Conservation (phyloP, 1,284 basidiomycete species). For the Marasmius sp. region DNA sequence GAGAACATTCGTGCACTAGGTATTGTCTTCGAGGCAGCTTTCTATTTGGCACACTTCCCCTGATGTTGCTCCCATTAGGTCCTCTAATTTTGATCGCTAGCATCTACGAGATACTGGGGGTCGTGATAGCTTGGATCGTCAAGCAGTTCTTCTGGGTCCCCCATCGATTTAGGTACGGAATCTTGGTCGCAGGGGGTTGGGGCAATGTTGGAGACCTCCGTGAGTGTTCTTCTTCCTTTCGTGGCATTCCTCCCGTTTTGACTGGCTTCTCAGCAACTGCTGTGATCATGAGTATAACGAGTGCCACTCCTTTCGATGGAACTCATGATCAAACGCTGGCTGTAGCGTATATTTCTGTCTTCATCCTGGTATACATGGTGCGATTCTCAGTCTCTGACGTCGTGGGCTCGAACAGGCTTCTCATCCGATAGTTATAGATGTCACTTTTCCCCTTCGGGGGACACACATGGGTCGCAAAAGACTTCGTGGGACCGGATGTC, state of each 20-base stretch:
- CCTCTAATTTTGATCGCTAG: constrained; percentile 55
- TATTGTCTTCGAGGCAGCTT: constrained; percentile 18
- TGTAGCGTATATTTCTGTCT: constrained; percentile 59
- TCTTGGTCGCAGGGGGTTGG: constrained; percentile 66
- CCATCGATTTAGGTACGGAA: constrained; percentile 68
- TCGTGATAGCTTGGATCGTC: constrained; percentile 54
- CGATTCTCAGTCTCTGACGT: constrained; percentile 14
- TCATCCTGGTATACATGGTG: constrained; percentile 45
- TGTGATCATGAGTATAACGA: constrained; percentile 55
- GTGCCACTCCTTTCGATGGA: constrained; percentile 51
- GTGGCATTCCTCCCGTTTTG: background rate
- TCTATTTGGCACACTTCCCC: constrained; percentile 7
- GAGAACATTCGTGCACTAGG: constrained; percentile 68
- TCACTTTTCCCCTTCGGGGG: constrained; percentile 65
- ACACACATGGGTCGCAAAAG: constrained; percentile 50
- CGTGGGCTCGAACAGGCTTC: constrained; percentile 3
- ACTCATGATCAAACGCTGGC: constrained; percentile 53
- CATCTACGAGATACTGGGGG: constrained; percentile 54
- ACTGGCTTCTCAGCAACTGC: constrained; percentile 51
- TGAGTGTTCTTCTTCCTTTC: constrained; percentile 36
- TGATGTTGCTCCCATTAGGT: constrained; percentile 32
- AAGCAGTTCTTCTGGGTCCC: constrained; percentile 78
- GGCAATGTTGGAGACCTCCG: constrained; percentile 68
- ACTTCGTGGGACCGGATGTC: constrained; percentile 63
- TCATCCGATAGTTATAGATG: constrained; percentile 36